phyloP scores from a whole-genome alignment of 768 basidiomycete species.

The Podaxis pistillaris region DNA sequence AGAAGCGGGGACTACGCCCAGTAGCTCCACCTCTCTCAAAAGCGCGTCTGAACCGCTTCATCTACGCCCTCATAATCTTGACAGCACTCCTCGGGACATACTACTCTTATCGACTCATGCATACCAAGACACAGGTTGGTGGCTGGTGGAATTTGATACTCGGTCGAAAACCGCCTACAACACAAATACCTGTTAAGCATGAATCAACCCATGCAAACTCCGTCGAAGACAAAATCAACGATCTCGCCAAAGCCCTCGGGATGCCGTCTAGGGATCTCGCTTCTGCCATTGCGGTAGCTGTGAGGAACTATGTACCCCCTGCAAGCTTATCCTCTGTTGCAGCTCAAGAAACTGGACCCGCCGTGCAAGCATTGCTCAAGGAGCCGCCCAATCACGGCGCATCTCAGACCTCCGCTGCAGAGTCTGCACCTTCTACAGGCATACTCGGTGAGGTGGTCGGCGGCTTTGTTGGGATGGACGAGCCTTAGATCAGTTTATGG shows the following conservation, averaged over 20 bases:
- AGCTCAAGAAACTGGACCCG: conserved; percentile 42
- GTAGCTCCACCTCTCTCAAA: conserved; percentile 46
- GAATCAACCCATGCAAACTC: conserved; percentile 19
- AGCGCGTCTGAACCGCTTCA: conserved; percentile 45
- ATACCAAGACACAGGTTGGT: conserved; percentile 51
- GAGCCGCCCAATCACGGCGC: conserved; percentile 18
- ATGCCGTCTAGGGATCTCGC: conserved; percentile 61
- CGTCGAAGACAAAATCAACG: conserved; percentile 57
- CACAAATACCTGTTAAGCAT: not conserved
- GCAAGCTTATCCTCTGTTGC: conserved; percentile 58
- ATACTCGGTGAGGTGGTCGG: conserved; percentile 29
- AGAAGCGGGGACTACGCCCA: conserved; percentile 18
- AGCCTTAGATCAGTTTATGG: conserved; percentile 26
- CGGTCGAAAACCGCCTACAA: conserved; percentile 32
- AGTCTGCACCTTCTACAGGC: conserved; percentile 17
- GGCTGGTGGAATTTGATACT: conserved; percentile 61
- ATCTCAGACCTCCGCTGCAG: conserved; percentile 16
- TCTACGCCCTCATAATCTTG: conserved; percentile 45
- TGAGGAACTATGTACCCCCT: conserved; percentile 57
- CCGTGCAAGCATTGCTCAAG: conserved; percentile 37
- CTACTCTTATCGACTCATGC: conserved; percentile 48
- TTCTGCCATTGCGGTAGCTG: conserved; percentile 59
- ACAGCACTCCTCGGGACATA: conserved; percentile 43
- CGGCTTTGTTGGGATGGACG: conserved; percentile 48
- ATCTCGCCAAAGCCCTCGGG: conserved; percentile 60